phyloP scores from a whole-genome alignment of 2,329 filamentous ascomycete genomes.

The Pseudogymnoascus sp. region DNA sequence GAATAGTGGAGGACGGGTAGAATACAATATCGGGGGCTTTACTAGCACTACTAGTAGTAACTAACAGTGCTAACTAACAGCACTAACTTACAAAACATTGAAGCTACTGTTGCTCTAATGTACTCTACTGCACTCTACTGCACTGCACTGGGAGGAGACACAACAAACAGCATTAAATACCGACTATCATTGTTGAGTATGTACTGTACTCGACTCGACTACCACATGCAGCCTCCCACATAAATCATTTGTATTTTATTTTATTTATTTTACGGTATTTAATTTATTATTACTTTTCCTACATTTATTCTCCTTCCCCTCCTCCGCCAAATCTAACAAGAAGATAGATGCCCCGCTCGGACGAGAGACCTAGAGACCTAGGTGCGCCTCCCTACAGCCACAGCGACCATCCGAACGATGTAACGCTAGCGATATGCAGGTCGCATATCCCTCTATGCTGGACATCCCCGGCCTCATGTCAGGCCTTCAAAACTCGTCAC shows the following conservation, averaged over 20 bases:
- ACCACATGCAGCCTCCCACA: background rate
- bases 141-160: background rate
- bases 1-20: too few species aligned
- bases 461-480: background rate
- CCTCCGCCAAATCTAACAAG: background rate
- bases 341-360: background rate
- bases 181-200: background rate
- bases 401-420: background rate
- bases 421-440: background rate
- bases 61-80: background rate
- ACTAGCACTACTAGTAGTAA: background rate
- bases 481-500: background rate
- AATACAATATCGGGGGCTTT: too few species aligned
- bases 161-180: background rate
- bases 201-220: background rate
- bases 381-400: background rate
- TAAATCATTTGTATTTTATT: conserved; percentile 1
- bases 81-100: background rate
- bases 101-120: background rate
- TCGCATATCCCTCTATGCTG: background rate
- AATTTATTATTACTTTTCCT: background rate
- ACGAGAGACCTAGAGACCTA: background rate
- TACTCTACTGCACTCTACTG: background rate
- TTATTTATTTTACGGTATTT: background rate
- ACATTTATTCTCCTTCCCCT: background rate